Evolutionary conservation across 176 grass and related monocot genomes (phyloP), one percentile per base, ranked within the genome.

Genomic region (Metroxylon sagu): DNA sequence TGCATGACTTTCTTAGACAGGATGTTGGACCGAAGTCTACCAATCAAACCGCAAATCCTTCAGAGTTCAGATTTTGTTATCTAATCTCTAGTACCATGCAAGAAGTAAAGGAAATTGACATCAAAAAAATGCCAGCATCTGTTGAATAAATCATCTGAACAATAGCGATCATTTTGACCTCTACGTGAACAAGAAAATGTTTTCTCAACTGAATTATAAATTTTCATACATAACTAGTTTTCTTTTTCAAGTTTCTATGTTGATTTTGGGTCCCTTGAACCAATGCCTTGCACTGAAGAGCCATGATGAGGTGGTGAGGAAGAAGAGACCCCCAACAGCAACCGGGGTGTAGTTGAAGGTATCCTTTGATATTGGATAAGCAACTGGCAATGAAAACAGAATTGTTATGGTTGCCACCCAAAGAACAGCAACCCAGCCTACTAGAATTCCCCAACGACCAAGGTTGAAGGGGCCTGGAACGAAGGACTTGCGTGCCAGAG

Each of bases 331-430:
- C 4, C 87, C 82, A 19, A 90, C 82, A 51, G 79, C 78, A 19
- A 82, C 87, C 1, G 82, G 82, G 2, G 87, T 85, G 74, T 85
- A 89, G 75, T 82, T 89, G 77, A 90, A 73, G 7, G 83, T 96
- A 64, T 87, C 86, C 80, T 87, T 85, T 50, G 80, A 79, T 16
- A 96, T 76, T n/a, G 91, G 83, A 72, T 96, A 96, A 2, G 77
- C 68, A 50, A 90, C 83, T 0, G 92, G 87, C 56, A 88, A 65
- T 43, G 92, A 96, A 67, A 96, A 96, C 56, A 96, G 71, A 54
- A 96, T 83, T 29, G 92, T 90, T 69, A 96, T 90, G 65, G 75
- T 96, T 15, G 61, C 69, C 14, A 90, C 92, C 92, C 92, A 96
- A 65, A 96, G 78, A 61, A 96, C 92, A 28, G 92, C 92, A 50